phyloP scores from a whole-genome alignment of 2,329 filamentous ascomycete species.

The Thelonectria rubi region DNA sequence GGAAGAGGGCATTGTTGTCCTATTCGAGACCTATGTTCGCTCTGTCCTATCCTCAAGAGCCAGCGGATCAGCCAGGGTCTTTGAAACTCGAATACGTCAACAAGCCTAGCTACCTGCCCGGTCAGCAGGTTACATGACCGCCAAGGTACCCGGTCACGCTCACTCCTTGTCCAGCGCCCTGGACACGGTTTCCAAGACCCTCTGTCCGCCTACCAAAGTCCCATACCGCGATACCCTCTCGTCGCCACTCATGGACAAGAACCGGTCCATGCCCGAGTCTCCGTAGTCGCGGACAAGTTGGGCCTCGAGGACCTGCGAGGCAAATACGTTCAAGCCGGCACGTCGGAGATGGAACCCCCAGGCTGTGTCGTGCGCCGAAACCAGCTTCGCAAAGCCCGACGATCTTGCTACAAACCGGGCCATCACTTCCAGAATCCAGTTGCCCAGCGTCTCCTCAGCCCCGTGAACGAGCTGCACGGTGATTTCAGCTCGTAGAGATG shows the following conservation, averaged over 20 bases:
- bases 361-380: constrained; percentile 53
- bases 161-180: constrained; percentile 25
- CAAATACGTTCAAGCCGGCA: constrained; percentile 50
- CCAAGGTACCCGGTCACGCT: constrained; percentile 9
- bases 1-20: neutral
- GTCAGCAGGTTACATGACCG: too few species aligned
- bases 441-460: constrained; percentile 57
- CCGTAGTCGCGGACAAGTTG: constrained; percentile 40
- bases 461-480: constrained; percentile 60
- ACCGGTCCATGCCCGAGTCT: constrained; percentile 42
- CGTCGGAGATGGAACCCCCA: constrained; percentile 50
- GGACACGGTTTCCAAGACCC: constrained; percentile 33
- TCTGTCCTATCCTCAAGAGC: neutral
- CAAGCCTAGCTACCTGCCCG: too few species aligned
- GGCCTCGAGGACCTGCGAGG: constrained; percentile 47
- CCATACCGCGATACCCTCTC: constrained; percentile 41
- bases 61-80: neutral
- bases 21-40: neutral
- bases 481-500: constrained; percentile 51
- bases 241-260: constrained; percentile 43
- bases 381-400: constrained; percentile 43
- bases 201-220: constrained; percentile 41
- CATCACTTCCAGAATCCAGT: constrained; percentile 64
- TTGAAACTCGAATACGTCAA: neutral
- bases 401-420: constrained; percentile 52